phyloP scores from a whole-genome alignment of 768 basidiomycete species.

The Rubroboletus pulcherrimus region DNA sequence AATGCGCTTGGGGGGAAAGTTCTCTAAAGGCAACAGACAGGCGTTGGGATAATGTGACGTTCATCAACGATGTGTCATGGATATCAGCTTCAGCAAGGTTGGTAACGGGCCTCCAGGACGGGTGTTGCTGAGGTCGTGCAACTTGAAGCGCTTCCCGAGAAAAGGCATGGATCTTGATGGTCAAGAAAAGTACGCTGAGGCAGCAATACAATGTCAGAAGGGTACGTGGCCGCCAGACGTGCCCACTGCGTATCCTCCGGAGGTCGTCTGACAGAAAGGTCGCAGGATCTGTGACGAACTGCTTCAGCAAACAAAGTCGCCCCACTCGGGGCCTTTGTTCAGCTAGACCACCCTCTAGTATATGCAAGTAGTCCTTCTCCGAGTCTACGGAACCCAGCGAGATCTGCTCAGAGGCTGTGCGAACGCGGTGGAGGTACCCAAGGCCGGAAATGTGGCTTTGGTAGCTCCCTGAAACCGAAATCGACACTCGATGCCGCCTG shows the following conservation, averaged over 20 bases:
- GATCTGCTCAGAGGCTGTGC: constrained; percentile 24
- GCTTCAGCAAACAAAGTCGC: constrained; percentile 23
- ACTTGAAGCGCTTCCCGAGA: constrained; percentile 3
- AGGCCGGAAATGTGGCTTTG: constrained; percentile 44
- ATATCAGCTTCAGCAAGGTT: neutral
- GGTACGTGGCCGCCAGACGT: constrained; percentile 30
- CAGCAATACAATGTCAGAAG: constrained; percentile 38
- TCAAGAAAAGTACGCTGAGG: constrained; percentile 38
- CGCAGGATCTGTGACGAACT: constrained; percentile 24
- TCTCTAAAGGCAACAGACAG: constrained; percentile 35
- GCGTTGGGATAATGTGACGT: constrained; percentile 31
- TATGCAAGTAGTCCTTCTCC: constrained; percentile 10
- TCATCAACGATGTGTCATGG: constrained; percentile 15
- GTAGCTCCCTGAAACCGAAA: constrained; percentile 39
- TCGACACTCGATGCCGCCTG: constrained; percentile 19
- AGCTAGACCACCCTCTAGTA: constrained; percentile 15
- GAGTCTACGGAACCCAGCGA: constrained; percentile 1
- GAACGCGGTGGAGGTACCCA: constrained; percentile 40
- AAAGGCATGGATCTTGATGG: constrained; percentile 25
- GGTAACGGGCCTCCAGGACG: neutral
- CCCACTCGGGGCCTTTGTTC: constrained; percentile 17
- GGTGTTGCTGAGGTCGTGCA: neutral
- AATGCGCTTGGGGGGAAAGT: constrained; percentile 21
- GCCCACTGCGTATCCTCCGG: constrained; percentile 20
- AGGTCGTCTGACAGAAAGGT: constrained; percentile 27